Evolutionary conservation across 331 rosid genomes (phyloP), one percentile per base, ranked within the genome.

Genomic region (Phaseolus coccineus): DNA sequence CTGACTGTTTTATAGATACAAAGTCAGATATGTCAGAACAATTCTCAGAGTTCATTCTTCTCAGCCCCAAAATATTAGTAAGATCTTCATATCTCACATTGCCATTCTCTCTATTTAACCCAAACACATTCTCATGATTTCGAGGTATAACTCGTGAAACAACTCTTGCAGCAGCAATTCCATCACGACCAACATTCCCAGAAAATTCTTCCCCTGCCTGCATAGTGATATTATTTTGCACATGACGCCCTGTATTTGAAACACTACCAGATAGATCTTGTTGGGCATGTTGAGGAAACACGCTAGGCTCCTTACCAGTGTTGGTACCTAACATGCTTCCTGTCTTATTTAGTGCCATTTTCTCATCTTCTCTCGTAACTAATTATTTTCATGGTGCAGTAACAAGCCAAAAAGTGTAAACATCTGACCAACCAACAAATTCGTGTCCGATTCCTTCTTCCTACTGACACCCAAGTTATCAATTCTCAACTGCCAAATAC

Each of bases 11-110:
- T 22, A 78, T 77, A 25, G 86, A 65, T 57, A 77, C 25, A 82
- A 77, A 76, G 5, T 84, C 88, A 56, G 65, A 80, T 3, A 69
- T 67, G 6, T 92, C 89, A 83, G 91, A 86, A 83, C 81, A 80
- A 85, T 47, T 74, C 82, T 87, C 91, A 1, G 90, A 92, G 64
- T 84, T 78, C 86, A 81, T 74, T 84, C 93, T 87, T 84, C 71
- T 84, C 86, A 88, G 80, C 82, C 90, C 97, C 72, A 87, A 83
- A 79, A 87, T 56, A 64, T 83, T 83, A 47, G 85, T 78, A 67
- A 81, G 88, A 73, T 78, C 96, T 77, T 88, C 88, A 31, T 86
- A 87, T 15, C 84, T 87, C 79, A 78, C 73, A 6, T 82, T 87
- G 27, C 37, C 73, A 58, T 84, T 88, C 84, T 86, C 83, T 76